A percentile compares a stretch with the other conserved stretches of the same genome.
Evolutionary conservation across 2,329 filamentous ascomycete species (phyloP).

Genomic region (Pyricularia grisea): DNA sequence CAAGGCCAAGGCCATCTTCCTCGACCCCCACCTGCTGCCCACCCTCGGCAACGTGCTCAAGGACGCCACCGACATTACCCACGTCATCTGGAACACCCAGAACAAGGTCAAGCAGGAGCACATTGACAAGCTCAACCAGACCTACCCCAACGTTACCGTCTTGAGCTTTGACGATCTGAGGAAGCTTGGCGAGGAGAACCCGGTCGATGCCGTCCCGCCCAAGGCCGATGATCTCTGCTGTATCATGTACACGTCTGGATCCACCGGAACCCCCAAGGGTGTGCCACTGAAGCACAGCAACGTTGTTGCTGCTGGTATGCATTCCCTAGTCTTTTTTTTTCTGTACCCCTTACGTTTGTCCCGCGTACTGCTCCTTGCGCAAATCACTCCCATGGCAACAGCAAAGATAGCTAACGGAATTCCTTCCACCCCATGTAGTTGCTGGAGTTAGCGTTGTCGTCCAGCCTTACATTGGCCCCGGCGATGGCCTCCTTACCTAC

Average conservation of each 20-base stretch:
- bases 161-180: conserved; percentile 41
- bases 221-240: conserved; percentile 68
- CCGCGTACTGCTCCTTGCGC: too few species aligned
- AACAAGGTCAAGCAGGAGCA: conserved; percentile 40
- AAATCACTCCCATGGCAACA: background rate
- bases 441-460: conserved; percentile 72
- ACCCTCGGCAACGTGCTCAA: conserved; percentile 45
- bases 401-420: conserved; percentile 1
- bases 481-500: conserved; percentile 73
- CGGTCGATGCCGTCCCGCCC: conserved; percentile 59
- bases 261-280: conserved; percentile 75
- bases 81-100: conserved; percentile 47
- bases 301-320: conserved; percentile 64
- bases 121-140: conserved; percentile 38
- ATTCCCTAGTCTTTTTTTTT: background rate
- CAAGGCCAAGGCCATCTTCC: conserved; percentile 60
- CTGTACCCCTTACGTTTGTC: too few species aligned
- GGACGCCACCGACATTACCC: conserved; percentile 37
- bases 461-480: conserved; percentile 65
- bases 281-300: conserved; percentile 67
- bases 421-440: conserved; percentile 32
- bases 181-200: conserved; percentile 50
- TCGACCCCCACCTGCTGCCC: conserved; percentile 62
- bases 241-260: conserved; percentile 66
- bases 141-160: conserved; percentile 35